Percentiles rank a stretch among this genome's conserved stretches.
Conservation (phyloP, 768 basidiomycete species). For the Lactifluus echinatus region DNA sequence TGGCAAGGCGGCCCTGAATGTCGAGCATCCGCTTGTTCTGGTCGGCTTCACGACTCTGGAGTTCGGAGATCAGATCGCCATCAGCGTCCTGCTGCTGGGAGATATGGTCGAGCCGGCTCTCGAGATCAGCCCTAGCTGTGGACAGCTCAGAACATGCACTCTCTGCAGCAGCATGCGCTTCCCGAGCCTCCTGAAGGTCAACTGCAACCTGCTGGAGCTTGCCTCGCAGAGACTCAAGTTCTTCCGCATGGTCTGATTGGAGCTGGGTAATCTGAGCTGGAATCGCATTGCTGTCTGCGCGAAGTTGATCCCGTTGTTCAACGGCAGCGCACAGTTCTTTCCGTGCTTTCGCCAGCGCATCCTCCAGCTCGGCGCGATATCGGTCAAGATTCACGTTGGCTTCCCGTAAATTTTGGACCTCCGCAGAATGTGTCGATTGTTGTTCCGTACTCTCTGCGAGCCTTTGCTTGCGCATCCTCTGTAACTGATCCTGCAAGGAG, state of each 20-base stretch:
- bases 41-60: neutral
- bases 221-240: slow-evolving; percentile 22
- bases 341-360: slow-evolving; percentile 20
- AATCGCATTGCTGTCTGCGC: neutral
- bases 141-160: slow-evolving; percentile 24
- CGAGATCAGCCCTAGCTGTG: slow-evolving; percentile 9
- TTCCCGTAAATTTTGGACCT: slow-evolving; percentile 13
- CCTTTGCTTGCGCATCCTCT: slow-evolving; percentile 6
- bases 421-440: neutral
- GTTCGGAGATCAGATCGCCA: neutral
- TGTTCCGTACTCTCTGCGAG: slow-evolving; percentile 5
- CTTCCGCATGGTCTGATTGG: slow-evolving; percentile 11
- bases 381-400: slow-evolving; percentile 18
- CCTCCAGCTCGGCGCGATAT: slow-evolving; percentile 5
- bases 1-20: slow-evolving; percentile 9
- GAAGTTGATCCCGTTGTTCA: slow-evolving; percentile 11
- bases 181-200: slow-evolving; percentile 18
- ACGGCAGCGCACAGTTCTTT: slow-evolving; percentile 19
- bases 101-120: slow-evolving; percentile 7
- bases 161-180: slow-evolving; percentile 25
- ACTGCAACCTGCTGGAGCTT: slow-evolving; percentile 18
- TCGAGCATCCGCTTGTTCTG: neutral
- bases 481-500: slow-evolving; percentile 11
- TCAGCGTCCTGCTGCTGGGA: slow-evolving; percentile 5
- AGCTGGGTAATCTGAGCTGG: slow-evolving; percentile 12